Conservation (phyloP, 495 filamentous ascomycete species). For the Tricharina praecox region DNA sequence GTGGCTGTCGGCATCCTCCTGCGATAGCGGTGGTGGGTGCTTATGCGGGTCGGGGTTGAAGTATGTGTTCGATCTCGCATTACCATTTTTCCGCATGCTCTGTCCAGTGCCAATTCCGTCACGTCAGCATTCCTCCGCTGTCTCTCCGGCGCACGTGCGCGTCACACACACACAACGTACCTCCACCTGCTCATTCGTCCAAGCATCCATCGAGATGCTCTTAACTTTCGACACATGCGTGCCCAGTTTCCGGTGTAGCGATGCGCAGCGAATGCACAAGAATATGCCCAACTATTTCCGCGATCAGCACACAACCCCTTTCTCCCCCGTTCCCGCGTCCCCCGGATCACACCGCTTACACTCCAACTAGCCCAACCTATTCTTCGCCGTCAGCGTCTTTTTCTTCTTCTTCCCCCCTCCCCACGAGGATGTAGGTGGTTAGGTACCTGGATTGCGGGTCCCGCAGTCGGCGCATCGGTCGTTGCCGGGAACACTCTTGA, state of each 20-base stretch:
- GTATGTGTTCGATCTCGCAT: slow-evolving; percentile 62
- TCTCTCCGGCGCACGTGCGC: too few species aligned
- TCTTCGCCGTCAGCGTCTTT: slow-evolving; percentile 16
- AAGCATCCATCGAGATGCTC: slow-evolving; percentile 92
- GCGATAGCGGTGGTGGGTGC: slow-evolving; percentile 67
- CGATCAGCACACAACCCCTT: too few species aligned
- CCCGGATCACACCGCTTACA: too few species aligned
- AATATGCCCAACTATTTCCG: slow-evolving; percentile 89
- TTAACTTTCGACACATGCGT: slow-evolving; percentile 98
- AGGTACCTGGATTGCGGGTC: slow-evolving; percentile 77
- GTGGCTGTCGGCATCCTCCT: slow-evolving; percentile 75
- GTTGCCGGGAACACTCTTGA: slow-evolving; percentile 76
- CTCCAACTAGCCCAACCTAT: slow-evolving; percentile 98
- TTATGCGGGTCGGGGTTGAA: slow-evolving; percentile 74
- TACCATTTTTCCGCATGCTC: slow-evolving; percentile 87
- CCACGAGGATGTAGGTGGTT: too few species aligned
- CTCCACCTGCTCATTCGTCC: slow-evolving; percentile 89
- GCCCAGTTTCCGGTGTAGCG: slow-evolving; percentile 87
- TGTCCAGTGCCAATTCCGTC: slow-evolving; percentile 32
- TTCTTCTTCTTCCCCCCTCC: slow-evolving; percentile 12
- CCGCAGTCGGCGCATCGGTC: slow-evolving; percentile 88
- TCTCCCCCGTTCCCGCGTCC: too few species aligned
- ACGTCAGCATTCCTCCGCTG: too few species aligned
- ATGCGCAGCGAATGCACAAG: slow-evolving; percentile 92
- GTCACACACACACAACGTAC: too few species aligned